Evolutionary conservation across 2,329 filamentous ascomycete species (phyloP).

Genomic region (Cytospora mali): DNA sequence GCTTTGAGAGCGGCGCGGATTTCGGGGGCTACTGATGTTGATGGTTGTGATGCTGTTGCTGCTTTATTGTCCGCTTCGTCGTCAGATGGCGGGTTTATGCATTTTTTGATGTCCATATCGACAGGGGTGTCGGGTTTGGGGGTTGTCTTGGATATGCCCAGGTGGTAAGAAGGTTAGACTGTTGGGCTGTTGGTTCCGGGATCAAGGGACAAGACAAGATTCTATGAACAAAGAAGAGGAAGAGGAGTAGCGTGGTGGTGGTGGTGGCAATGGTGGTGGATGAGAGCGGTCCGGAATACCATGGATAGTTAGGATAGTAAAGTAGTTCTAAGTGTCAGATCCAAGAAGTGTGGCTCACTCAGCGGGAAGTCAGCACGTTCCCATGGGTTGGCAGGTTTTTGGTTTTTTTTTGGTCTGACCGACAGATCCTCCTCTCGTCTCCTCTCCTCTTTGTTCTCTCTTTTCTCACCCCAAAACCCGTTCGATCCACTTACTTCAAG

Average conservation of each 20-base stretch:
- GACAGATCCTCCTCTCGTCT: too few species aligned
- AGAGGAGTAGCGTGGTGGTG: too few species aligned
- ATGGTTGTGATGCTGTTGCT: background rate
- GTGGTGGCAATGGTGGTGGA: too few species aligned
- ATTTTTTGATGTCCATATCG: background rate
- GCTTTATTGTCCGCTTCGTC: background rate
- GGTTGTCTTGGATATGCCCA: too few species aligned
- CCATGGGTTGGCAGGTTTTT: background rate
- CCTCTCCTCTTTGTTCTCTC: too few species aligned
- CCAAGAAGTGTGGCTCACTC: background rate
- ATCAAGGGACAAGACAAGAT: background rate
- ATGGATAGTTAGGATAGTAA: background rate
- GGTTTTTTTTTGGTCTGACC: too few species aligned
- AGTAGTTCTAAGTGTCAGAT: background rate
- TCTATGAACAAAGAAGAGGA: background rate
- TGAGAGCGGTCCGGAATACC: background rate
- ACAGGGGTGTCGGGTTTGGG: background rate
- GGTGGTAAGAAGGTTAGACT: too few species aligned
- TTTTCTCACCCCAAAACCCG: too few species aligned
- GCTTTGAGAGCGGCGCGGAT: background rate
- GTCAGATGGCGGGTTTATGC: background rate
- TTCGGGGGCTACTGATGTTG: slow-evolving; percentile 4
- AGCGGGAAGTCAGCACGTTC: background rate
- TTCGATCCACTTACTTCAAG: too few species aligned
- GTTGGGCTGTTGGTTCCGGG: background rate